phyloP scores from a whole-genome alignment of 2,329 filamentous ascomycete genomes.

The Phyllachora maydis region DNA sequence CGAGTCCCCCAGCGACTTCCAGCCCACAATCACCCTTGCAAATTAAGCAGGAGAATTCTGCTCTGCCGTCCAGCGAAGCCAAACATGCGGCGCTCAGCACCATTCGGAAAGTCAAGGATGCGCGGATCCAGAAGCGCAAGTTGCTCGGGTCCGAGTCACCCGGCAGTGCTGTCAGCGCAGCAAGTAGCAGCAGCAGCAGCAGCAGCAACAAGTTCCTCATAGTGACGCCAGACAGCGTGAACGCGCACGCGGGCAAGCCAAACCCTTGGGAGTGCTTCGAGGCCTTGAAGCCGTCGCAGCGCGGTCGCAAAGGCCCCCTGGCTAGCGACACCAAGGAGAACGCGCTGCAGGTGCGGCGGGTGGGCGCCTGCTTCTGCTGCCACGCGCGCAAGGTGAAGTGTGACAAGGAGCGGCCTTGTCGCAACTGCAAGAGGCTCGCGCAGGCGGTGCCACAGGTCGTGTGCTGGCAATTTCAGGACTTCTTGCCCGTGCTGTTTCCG shows the following conservation, averaged over 20 bases:
- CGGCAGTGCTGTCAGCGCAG: conserved; percentile 1
- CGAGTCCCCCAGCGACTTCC: conserved; percentile 6
- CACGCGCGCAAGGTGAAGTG: conserved; percentile 38
- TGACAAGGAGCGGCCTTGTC: conserved; percentile 31
- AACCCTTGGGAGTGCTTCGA: conserved; percentile 35
- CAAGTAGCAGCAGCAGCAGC: conserved; percentile 2
- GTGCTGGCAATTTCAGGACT: conserved; percentile 39
- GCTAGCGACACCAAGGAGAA: conserved; percentile 31
- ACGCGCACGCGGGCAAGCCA: conserved; percentile 23
- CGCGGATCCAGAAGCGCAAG: conserved; percentile 23
- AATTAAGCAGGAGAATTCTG: conserved; percentile 5
- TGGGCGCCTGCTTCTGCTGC: conserved; percentile 37
- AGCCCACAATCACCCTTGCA: conserved; percentile 5
- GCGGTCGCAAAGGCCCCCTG: conserved; percentile 33
- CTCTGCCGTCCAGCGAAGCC: conserved; percentile 1
- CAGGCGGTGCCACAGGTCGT: conserved; percentile 28
- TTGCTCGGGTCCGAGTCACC: conserved; percentile 3
- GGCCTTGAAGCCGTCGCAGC: conserved; percentile 26
- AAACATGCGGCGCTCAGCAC: conserved; percentile 7
- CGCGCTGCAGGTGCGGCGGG: conserved; percentile 29
- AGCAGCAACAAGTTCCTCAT: conserved; percentile 25
- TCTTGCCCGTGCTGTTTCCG: conserved; percentile 28
- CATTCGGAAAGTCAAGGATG: conserved; percentile 20
- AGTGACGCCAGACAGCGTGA: conserved; percentile 30
- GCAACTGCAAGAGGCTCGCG: conserved; percentile 31